These are phyloP conservation scores for Helminthosporium solani DNA, from an alignment of 2,329 filamentous ascomycete genomes.

Conservation along the genomic window DNA sequence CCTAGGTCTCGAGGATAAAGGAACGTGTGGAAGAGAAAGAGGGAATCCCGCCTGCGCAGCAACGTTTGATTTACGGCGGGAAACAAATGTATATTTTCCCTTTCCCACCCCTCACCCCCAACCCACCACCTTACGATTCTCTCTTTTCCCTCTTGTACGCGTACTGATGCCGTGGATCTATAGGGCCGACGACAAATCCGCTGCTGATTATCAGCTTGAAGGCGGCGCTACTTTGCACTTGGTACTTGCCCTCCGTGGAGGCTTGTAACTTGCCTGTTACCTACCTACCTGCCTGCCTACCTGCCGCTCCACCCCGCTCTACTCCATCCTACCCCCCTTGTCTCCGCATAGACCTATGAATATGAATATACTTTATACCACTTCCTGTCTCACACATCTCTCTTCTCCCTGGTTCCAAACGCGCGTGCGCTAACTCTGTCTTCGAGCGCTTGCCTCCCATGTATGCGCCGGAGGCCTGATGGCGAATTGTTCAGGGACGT, in stretches of 20 bases:
- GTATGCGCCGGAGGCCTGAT: slow-evolving; percentile 6
- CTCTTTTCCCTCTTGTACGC: not conserved
- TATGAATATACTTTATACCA: no score
- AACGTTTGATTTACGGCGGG: slow-evolving; percentile 91
- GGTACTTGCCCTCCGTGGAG: slow-evolving; percentile 89
- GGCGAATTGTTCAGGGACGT: not conserved
- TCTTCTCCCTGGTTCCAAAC: not conserved
- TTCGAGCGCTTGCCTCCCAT: not conserved
- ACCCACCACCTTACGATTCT: no score
- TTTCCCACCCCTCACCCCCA: not conserved
- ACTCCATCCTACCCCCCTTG: not conserved
- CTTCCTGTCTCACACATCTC: no score
- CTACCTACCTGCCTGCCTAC: not conserved
- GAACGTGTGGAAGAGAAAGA: slow-evolving; percentile 99
- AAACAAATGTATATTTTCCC: slow-evolving; percentile 80
- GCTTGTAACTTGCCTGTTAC: slow-evolving; percentile 35
- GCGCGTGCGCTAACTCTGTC: not conserved
- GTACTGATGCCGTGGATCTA: slow-evolving; percentile 7
- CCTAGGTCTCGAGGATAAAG: slow-evolving; percentile 90
- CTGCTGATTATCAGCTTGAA: slow-evolving; percentile 84
- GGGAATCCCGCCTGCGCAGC: slow-evolving; percentile 94
- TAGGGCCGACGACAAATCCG: slow-evolving; percentile 94
- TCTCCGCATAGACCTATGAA: no score
- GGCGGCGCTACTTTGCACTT: slow-evolving; percentile 92
- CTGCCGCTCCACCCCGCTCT: not conserved